These are phyloP conservation scores for Blastobotrys attinorum DNA, from an alignment of 805 yeast genomes.

Conservation along the genomic window DNA sequence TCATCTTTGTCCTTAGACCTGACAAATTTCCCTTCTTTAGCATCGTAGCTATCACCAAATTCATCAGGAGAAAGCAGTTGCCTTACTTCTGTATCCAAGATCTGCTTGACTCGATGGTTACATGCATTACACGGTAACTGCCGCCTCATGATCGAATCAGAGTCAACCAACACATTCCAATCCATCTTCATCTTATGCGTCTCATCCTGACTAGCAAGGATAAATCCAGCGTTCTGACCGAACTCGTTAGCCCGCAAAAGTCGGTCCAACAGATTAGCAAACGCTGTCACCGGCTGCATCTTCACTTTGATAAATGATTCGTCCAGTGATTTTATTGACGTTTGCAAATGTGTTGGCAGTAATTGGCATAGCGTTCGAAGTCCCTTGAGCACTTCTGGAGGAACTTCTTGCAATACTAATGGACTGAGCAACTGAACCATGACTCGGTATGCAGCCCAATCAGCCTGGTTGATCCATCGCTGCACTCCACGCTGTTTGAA, in stretches of 20 bases:
- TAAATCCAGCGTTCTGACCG: constrained; percentile 41
- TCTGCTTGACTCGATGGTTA: constrained; percentile 17
- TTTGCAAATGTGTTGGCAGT: constrained; percentile 35
- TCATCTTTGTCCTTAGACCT: neutral
- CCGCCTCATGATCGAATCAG: constrained; percentile 37
- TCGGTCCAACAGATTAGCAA: constrained; percentile 45
- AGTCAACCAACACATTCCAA: constrained; percentile 46
- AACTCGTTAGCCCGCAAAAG: constrained; percentile 48
- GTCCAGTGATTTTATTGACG: constrained; percentile 35
- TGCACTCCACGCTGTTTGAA: constrained; percentile 41
- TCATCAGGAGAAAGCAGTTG: constrained; percentile 18
- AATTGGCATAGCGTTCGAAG: constrained; percentile 46
- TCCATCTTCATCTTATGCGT: constrained; percentile 46
- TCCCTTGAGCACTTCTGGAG: constrained; percentile 45
- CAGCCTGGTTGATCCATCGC: constrained; percentile 65
- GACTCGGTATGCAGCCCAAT: constrained; percentile 49
- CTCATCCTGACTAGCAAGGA: constrained; percentile 38
- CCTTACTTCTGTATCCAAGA: constrained; percentile 24
- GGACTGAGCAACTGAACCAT: constrained; percentile 55
- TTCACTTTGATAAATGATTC: constrained; percentile 44
- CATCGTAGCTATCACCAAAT: neutral
- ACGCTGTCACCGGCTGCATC: constrained; percentile 44
- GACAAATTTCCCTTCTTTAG: neutral
- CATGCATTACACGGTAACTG: constrained; percentile 42
- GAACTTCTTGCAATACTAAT: constrained; percentile 49